Evolutionary conservation across 75 land plant genomes (phyloP).

Genomic region (Pinus taeda): DNA sequence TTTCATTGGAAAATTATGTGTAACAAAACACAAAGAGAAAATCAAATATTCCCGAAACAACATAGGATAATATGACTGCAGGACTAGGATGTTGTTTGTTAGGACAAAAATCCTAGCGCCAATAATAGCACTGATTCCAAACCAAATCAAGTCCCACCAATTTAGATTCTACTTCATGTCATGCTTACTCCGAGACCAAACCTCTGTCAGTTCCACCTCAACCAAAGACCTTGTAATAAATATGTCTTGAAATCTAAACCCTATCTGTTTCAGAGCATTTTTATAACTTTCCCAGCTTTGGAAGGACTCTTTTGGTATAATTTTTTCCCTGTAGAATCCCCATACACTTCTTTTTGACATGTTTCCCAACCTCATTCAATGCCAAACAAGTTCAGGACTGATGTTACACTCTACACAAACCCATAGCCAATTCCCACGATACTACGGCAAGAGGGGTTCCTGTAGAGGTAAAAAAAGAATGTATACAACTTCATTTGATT

Average conservation of each 20-base stretch:
- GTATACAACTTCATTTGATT: too few relatives aligned
- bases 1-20: slow-evolving; percentile 84
- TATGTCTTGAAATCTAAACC: slow-evolving; percentile 43
- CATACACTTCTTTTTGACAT: too few relatives aligned
- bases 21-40: slow-evolving; percentile 88
- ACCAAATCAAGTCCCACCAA: slow-evolving; percentile 93
- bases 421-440: too few relatives aligned
- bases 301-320: slow-evolving; percentile 71
- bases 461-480: too few relatives aligned
- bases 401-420: too few relatives aligned
- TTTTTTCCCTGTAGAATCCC: too few relatives aligned
- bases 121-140: slow-evolving; percentile 75
- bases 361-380: too few relatives aligned
- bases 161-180: slow-evolving; percentile 66
- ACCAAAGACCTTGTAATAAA: slow-evolving; percentile 46
- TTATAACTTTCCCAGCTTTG: slow-evolving; percentile 60
- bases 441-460: too few relatives aligned
- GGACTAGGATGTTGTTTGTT: slow-evolving; percentile 58
- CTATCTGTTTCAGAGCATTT: slow-evolving; percentile 40
- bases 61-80: slow-evolving; percentile 62
- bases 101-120: slow-evolving; percentile 90
- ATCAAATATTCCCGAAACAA: slow-evolving; percentile 72
- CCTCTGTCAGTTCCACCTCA: slow-evolving; percentile 34
- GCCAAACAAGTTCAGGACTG: too few relatives aligned
- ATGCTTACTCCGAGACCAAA: slow-evolving; percentile 44